phyloP scores from a whole-genome alignment of 1,284 basidiomycete species.

The Pseudozyma hubeiensis region DNA sequence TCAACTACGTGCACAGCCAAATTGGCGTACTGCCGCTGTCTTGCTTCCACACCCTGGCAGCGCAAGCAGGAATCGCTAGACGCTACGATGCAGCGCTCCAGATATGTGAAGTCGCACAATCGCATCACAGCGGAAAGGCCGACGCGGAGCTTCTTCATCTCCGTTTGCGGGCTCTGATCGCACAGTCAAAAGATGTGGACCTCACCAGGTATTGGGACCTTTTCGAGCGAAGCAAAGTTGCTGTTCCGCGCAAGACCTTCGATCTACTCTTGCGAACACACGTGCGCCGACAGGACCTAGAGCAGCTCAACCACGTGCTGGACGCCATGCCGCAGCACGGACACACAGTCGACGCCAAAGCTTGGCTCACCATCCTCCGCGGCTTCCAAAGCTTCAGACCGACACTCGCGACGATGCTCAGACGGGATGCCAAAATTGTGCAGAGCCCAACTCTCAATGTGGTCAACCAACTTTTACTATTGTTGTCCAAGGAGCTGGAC shows the following conservation, averaged over 20 bases:
- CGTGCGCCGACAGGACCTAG: conserved; percentile 26
- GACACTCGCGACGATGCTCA: conserved; percentile 25
- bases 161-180: conserved; percentile 31
- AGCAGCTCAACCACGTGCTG: conserved; percentile 41
- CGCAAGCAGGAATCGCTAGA: conserved; percentile 16
- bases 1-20: conserved; percentile 14
- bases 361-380: conserved; percentile 46
- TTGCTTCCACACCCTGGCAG: conserved; percentile 35
- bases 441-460: conserved; percentile 38
- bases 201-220: conserved; percentile 23
- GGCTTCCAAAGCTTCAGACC: conserved; percentile 37
- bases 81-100: conserved; percentile 32
- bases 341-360: conserved; percentile 29
- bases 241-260: conserved; percentile 44
- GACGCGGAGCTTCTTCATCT: conserved; percentile 47
- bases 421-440: conserved; percentile 25
- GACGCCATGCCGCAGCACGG: conserved; percentile 34
- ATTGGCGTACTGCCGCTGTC: conserved; percentile 29
- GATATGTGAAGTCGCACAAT: conserved; percentile 23
- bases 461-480: conserved; percentile 24
- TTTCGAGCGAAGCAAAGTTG: conserved; percentile 1
- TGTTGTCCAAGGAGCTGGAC: conserved; percentile 21
- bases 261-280: conserved; percentile 40
- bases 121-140: conserved; percentile 20
- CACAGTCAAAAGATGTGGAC: conserved; percentile 11